Evolutionary conservation across 306 rosid genomes (phyloP).

Genomic region (Geum urbanum): DNA sequence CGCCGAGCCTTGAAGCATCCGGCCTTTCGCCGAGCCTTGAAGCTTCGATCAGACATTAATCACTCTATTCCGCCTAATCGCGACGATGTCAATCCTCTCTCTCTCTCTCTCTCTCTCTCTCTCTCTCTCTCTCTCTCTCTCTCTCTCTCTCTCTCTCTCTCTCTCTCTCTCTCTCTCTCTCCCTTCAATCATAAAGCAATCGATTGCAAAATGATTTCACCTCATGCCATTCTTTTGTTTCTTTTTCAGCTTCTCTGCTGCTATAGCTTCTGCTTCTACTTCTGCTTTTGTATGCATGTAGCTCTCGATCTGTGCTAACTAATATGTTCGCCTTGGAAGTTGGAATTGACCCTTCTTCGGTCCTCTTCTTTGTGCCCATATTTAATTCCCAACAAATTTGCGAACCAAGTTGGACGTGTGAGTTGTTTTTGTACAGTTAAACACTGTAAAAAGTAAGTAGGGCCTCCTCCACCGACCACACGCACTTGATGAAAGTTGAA

Average conservation of each 20-base stretch:
- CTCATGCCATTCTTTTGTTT: conserved; percentile 30
- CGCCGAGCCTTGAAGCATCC: no score
- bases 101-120: no score
- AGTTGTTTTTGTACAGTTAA: not conserved
- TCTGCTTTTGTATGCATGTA: not conserved
- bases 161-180: conserved; percentile 23
- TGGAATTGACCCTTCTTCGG: not conserved
- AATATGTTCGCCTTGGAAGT: not conserved
- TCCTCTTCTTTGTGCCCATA: not conserved
- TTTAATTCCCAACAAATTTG: not conserved
- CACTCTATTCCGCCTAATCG: no score
- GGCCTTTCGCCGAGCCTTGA: no score
- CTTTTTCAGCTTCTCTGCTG: not conserved
- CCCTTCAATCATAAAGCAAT: conserved; percentile 68
- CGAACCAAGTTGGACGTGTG: not conserved
- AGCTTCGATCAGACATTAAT: no score
- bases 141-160: no score
- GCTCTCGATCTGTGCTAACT: not conserved
- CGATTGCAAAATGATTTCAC: conserved; percentile 76
- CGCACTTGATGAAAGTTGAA: not conserved
- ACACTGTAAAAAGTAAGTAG: not conserved
- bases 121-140: no score
- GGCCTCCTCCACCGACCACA: not conserved
- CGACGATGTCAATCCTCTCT: no score
- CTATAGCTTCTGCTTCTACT: not conserved